Conservation (phyloP, 768 basidiomycete genomes). For the Cyclocybe aegerita region DNA sequence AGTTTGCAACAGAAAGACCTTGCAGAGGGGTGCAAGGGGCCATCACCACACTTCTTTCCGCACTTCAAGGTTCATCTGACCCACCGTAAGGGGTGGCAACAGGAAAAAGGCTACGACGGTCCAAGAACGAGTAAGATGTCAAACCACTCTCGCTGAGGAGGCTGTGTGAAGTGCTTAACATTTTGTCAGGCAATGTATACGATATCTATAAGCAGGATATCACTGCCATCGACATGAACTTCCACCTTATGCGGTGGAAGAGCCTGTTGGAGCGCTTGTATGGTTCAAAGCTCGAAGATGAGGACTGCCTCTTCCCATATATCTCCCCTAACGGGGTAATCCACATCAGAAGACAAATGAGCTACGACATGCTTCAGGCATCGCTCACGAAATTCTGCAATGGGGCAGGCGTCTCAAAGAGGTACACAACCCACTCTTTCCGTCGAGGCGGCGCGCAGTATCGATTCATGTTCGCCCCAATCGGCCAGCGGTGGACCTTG, state of each 20-base stretch:
- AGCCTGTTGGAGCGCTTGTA: constrained; percentile 11
- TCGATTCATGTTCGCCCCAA: constrained; percentile 32
- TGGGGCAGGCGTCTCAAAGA: constrained; percentile 15
- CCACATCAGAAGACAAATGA: constrained; percentile 6
- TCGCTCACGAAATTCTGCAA: constrained; percentile 20
- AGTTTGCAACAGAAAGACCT: constrained; percentile 22
- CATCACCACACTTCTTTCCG: constrained; percentile 13
- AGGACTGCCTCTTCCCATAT: constrained; percentile 32
- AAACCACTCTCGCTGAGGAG: too few relatives aligned
- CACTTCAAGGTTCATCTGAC: constrained; percentile 19
- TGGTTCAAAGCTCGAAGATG: constrained; percentile 14
- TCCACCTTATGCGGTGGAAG: constrained; percentile 16
- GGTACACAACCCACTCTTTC: constrained; percentile 31
- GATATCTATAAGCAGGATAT: constrained; percentile 10
- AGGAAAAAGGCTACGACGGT: constrained; percentile 22
- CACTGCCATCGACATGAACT: constrained; percentile 19
- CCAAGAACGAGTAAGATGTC: constrained; percentile 12
- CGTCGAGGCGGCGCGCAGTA: constrained; percentile 34
- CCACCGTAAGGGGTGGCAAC: constrained; percentile 29
- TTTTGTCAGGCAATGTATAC: constrained; percentile 15
- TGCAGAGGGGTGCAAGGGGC: constrained; percentile 10
- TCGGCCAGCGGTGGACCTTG: constrained; percentile 27
- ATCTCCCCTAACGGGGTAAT: constrained; percentile 23
- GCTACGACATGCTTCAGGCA: constrained; percentile 19
- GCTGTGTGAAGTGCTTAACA: too few relatives aligned